Evolutionary conservation across 2,329 filamentous ascomycete genomes (phyloP), one percentile per base, ranked within the genome.

Genomic region (Xylaria sp.): DNA sequence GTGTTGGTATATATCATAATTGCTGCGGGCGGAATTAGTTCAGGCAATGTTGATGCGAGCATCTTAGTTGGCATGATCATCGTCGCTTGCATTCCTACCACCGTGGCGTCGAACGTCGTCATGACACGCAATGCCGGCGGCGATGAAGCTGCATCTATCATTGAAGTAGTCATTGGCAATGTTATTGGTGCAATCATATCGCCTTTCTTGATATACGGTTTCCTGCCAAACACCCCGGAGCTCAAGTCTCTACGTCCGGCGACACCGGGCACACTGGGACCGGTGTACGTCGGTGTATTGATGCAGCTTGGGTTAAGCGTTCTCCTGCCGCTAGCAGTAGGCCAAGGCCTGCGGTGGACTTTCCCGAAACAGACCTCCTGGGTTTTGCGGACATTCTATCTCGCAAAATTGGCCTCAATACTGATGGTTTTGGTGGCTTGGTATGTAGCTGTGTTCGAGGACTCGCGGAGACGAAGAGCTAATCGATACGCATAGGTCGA

Each of bases 101-200:
- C 91, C 0, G 91, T 93, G 74, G 87, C 89, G 8, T 92, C 89
- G 55, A 93, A 93, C 77, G 89, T 92, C 8, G 89, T 93, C 50
- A 92, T 93, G 90, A 93, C 91, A 6, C 82, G 90, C 31, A 84
- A 88, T 48, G 88, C 91, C 0, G 88, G 90, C 46, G 91, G 91
- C 5, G 91, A 93, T 73, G 87, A 89, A 68, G 87, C 87, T 2
- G 87, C 89, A 0, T 87, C 87, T 58, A 84, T 91, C 69, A 90
- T 92, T 39, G 90, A 92, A 75, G 90, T 92, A 1, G 85, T 92
- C 9, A 81, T 93, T 54, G 91, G 90, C 37, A 93, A 93, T 78
- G 84, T 92, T 10, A 81, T 90, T 0, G 91, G 91, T 1, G 86
- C 90, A 0, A 92, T 93, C 76, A 76, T 93, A 15, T 88, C 89